phyloP scores from a whole-genome alignment of 192 early-diverging fungal genomes.

The Phlyctochytrium planicorne region DNA sequence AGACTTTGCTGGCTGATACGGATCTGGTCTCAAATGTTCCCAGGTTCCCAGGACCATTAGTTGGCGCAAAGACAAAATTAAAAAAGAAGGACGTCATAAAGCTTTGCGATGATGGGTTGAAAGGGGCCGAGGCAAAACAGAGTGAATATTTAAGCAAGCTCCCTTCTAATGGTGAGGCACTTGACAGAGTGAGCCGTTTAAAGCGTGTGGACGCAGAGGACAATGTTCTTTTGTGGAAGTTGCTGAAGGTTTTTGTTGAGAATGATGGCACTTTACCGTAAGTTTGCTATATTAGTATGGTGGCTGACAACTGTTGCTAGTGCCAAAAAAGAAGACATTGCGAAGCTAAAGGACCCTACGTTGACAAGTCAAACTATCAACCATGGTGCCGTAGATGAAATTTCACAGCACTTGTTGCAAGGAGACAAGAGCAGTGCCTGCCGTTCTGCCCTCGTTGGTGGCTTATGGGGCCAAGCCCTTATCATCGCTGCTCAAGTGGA shows the following conservation, averaged over 20 bases:
- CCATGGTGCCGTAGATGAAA: constrained; percentile 40
- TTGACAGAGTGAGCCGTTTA: background rate
- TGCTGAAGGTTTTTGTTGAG: constrained; percentile 64
- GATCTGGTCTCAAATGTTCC: background rate
- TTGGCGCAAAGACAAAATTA: constrained; percentile 27
- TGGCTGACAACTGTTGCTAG: background rate
- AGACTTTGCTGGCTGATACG: background rate
- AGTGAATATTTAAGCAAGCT: too few relatives aligned
- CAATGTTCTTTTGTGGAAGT: constrained; percentile 52
- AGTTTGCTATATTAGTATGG: background rate
- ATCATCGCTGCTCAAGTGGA: constrained; percentile 86
- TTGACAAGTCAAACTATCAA: constrained; percentile 5
- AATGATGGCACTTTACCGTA: constrained; percentile 57
- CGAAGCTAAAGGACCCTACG: constrained; percentile 19
- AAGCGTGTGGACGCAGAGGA: constrained; percentile 13
- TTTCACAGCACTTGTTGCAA: constrained; percentile 61
- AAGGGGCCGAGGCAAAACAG: constrained; percentile 13
- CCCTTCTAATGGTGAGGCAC: too few relatives aligned
- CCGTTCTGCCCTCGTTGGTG: constrained; percentile 42
- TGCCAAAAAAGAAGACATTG: background rate
- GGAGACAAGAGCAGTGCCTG: constrained; percentile 61
- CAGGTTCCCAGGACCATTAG: constrained; percentile 22
- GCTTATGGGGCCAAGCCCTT: constrained; percentile 87
- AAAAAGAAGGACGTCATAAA: constrained; percentile 51
- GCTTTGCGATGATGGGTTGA: constrained; percentile 24